These are phyloP conservation scores for Scheffersomyces segobiensis DNA, from an alignment of 1,139 yeast genomes.

Conservation along the genomic window DNA sequence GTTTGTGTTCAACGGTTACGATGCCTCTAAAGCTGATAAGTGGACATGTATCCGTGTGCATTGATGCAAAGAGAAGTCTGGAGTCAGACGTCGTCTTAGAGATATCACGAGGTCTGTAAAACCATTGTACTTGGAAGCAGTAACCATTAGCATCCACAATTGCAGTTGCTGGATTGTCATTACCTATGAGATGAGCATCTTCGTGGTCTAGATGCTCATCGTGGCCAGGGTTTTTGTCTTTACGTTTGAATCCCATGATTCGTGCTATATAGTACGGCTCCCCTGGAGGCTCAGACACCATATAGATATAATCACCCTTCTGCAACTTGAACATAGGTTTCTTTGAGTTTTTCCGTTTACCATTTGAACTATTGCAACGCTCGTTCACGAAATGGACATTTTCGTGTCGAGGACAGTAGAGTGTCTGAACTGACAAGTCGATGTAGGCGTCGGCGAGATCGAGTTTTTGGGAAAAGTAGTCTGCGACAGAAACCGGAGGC, in stretches of 20 bases:
- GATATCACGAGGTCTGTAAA: conserved; percentile 85
- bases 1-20: conserved; percentile 67
- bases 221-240: conserved; percentile 13
- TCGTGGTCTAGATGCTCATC: neutral
- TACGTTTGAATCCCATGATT: conserved; percentile 70
- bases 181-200: neutral
- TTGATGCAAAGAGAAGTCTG: conserved; percentile 75
- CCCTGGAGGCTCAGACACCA: conserved; percentile 92
- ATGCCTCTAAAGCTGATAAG: conserved; percentile 73
- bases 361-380: conserved; percentile 6
- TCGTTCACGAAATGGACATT: conserved; percentile 6
- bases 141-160: conserved; percentile 47
- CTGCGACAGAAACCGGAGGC: conserved; percentile 28
- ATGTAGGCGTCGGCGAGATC: conserved; percentile 37
- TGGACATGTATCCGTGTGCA: conserved; percentile 87
- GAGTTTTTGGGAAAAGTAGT: conserved; percentile 39
- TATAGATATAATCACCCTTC: conserved; percentile 73
- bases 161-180: neutral
- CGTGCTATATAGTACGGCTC: conserved; percentile 92
- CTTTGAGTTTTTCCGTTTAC: conserved; percentile 18
- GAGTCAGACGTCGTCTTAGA: conserved; percentile 69
- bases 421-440: conserved; percentile 29
- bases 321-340: conserved; percentile 24
- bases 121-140: conserved; percentile 82
- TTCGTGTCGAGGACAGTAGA: conserved; percentile 37